Evolutionary conservation across 2,329 filamentous ascomycete genomes (phyloP).

Genomic region (Colletotrichum spinosum): DNA sequence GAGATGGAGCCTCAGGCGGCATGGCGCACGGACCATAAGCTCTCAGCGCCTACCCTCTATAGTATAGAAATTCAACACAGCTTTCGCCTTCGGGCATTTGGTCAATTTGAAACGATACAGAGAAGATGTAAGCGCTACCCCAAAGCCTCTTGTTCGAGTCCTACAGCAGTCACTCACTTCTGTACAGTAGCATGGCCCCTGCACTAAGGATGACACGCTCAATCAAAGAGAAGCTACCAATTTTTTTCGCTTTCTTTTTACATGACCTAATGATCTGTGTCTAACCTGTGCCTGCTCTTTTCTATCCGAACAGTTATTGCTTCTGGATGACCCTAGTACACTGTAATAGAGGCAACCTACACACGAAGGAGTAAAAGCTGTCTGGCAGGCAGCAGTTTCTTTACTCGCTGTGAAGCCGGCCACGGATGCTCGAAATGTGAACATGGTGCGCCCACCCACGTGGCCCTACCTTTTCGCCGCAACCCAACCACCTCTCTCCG

Average conservation of each 20-base stretch:
- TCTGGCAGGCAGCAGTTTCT: no score
- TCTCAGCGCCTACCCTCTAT: neutral
- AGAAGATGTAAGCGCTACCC: constrained; percentile 13
- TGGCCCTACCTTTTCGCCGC: constrained; percentile 15
- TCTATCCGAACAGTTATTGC: no score
- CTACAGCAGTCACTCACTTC: neutral
- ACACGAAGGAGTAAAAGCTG: no score
- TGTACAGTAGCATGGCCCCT: constrained; percentile 78
- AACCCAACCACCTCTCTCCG: constrained; percentile 16
- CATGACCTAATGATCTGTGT: no score
- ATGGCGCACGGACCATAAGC: neutral
- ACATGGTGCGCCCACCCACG: constrained; percentile 10
- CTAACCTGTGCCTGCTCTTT: no score
- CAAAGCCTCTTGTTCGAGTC: neutral
- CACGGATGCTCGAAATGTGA: neutral
- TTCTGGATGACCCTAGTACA: no score
- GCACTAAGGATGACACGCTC: constrained; percentile 95
- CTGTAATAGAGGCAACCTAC: no score
- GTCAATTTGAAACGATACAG: constrained; percentile 45
- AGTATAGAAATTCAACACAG: neutral
- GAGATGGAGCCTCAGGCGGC: neutral
- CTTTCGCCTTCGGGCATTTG: constrained; percentile 44
- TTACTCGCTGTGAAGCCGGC: neutral
- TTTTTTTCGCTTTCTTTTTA: constrained; percentile 5
- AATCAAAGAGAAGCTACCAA: constrained; percentile 79